phyloP scores from a whole-genome alignment of 2,329 filamentous ascomycete genomes.

The Paraconiothyrium sp. region DNA sequence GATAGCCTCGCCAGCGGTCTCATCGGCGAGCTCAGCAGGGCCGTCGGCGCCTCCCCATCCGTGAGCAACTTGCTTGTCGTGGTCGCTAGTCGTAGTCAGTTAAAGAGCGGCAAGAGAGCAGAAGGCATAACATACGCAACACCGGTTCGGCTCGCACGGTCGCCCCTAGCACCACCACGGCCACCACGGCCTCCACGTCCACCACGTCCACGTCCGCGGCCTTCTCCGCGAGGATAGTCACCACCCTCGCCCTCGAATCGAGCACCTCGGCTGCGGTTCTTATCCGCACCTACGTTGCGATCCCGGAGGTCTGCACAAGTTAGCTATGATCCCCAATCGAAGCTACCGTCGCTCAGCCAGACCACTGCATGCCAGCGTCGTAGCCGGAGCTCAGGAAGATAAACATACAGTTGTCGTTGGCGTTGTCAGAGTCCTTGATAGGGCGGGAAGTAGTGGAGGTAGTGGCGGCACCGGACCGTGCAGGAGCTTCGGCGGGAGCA shows the following conservation, averaged over 20 bases:
- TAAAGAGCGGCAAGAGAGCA: neutral
- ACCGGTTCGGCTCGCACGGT: slow-evolving; percentile 70
- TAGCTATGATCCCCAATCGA: slow-evolving; percentile 25
- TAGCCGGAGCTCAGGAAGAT: neutral
- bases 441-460: slow-evolving; percentile 26
- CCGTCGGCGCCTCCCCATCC: slow-evolving; percentile 89
- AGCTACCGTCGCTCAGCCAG: neutral
- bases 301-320: slow-evolving; percentile 80
- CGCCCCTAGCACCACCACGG: slow-evolving; percentile 58
- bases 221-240: slow-evolving; percentile 28
- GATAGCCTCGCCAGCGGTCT: slow-evolving; percentile 89
- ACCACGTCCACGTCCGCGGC: slow-evolving; percentile 59
- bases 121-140: slow-evolving; percentile 60
- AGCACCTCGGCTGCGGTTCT: slow-evolving; percentile 78
- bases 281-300: slow-evolving; percentile 79
- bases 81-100: slow-evolving; percentile 65
- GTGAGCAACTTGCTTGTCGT: slow-evolving; percentile 87
- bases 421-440: slow-evolving; percentile 65
- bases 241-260: slow-evolving; percentile 43
- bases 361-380: neutral
- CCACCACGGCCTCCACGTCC: slow-evolving; percentile 58
- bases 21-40: slow-evolving; percentile 85
- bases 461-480: slow-evolving; percentile 49
- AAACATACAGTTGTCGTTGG: slow-evolving; percentile 87
- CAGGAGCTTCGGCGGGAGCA: slow-evolving; percentile 76